phyloP scores from a whole-genome alignment of 768 basidiomycete species.

The Rhodotorula diobovata region DNA sequence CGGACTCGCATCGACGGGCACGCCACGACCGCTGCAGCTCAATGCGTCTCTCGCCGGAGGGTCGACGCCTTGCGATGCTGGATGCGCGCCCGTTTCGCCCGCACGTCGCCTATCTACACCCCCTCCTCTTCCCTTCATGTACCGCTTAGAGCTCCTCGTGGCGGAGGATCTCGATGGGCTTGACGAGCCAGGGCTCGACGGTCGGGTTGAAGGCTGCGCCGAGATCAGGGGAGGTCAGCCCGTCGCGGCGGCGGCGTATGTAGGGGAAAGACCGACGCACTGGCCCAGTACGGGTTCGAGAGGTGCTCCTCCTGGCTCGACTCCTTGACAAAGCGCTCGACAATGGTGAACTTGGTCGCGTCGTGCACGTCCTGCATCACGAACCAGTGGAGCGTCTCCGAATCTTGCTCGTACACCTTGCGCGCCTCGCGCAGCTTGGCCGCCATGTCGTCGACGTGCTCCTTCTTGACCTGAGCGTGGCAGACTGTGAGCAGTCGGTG shows the following conservation, averaged over 20 bases:
- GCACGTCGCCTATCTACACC: no score
- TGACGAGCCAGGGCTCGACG: slow-evolving; percentile 29
- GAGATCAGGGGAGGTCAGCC: not conserved
- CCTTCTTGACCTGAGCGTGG: slow-evolving; percentile 22
- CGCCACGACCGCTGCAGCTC: no score
- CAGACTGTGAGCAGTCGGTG: slow-evolving; percentile 5
- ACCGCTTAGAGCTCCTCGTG: slow-evolving; percentile 12
- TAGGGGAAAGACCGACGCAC: not conserved
- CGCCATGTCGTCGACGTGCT: slow-evolving; percentile 8
- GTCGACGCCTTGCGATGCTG: no score
- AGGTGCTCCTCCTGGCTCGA: slow-evolving; percentile 16
- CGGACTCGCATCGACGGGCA: no score
- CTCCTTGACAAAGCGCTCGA: slow-evolving; percentile 26
- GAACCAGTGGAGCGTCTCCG: slow-evolving; percentile 19
- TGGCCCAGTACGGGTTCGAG: slow-evolving; percentile 24
- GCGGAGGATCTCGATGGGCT: slow-evolving; percentile 21
- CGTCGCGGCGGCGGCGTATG: not conserved
- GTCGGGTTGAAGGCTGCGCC: slow-evolving; percentile 10
- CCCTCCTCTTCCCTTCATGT: no score
- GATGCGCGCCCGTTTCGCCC: no score
- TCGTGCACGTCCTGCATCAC: slow-evolving; percentile 19
- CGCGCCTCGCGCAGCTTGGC: slow-evolving; percentile 17
- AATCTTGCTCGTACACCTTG: slow-evolving; percentile 22
- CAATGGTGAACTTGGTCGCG: slow-evolving; percentile 24
- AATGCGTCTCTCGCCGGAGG: no score